Evolutionary conservation across 208 protist genomes (phyloP).

Genomic region (Acanthamoeba royreba): DNA sequence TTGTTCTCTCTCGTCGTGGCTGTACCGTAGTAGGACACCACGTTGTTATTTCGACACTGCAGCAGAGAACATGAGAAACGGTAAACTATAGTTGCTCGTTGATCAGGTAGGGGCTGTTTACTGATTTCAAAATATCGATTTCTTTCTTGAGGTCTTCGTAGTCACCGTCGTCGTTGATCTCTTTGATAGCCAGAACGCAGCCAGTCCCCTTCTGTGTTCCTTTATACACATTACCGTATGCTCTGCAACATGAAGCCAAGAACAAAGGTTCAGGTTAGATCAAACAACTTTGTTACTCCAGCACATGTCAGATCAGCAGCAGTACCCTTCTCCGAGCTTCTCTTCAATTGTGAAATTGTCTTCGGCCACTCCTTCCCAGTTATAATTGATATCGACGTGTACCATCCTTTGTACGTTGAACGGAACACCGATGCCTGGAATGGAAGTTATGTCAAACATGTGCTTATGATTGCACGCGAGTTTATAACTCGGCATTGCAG

Average conservation of each 20-base stretch:
- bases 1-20: not conserved
- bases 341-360: not conserved
- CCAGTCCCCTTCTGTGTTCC: not conserved
- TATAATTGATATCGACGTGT: not conserved
- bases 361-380: not conserved
- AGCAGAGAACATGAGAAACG: not conserved
- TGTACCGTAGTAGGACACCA: conserved; percentile 3
- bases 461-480: too few species aligned
- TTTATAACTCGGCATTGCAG: too few species aligned
- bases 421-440: conserved; percentile 2
- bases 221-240: not conserved
- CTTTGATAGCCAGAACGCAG: not conserved
- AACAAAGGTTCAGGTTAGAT: too few species aligned
- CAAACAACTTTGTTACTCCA: too few species aligned
- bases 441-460: too few species aligned
- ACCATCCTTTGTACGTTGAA: not conserved
- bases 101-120: too few species aligned
- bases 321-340: not conserved
- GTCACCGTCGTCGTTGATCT: not conserved
- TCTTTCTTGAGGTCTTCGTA: not conserved
- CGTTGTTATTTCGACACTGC: not conserved
- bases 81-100: not conserved
- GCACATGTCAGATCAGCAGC: too few species aligned
- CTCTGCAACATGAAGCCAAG: not conserved
- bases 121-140: not conserved